Percentiles rank a stretch among this genome's conserved stretches.
These are phyloP conservation scores for Chaetomiaceae sp. DNA, from an alignment of 2,329 filamentous ascomycete genomes.

Conservation along the genomic window DNA sequence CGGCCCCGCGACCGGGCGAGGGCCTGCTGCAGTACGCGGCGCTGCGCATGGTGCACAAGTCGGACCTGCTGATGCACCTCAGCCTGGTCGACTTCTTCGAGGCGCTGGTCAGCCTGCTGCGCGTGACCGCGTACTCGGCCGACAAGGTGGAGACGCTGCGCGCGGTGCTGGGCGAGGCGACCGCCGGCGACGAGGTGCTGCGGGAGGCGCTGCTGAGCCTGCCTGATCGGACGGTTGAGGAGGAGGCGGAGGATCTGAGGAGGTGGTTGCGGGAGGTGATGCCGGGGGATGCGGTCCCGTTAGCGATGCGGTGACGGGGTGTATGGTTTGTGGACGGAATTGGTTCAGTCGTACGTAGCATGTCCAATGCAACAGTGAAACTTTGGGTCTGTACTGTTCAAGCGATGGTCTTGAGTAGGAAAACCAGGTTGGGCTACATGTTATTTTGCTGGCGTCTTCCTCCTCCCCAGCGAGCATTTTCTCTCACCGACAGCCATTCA, in stretches of 20 bases:
- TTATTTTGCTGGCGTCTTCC: too few species aligned
- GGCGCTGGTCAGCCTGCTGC: constrained; percentile 42
- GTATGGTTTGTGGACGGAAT: not conserved
- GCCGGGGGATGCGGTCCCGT: constrained; percentile 22
- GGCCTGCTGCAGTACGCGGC: constrained; percentile 47
- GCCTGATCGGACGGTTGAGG: constrained; percentile 44
- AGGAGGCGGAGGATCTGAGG: constrained; percentile 44
- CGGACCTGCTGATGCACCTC: constrained; percentile 45
- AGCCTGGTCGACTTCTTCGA: constrained; percentile 50
- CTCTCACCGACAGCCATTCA: too few species aligned
- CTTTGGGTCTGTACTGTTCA: too few species aligned
- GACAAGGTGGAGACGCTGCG: constrained; percentile 35
- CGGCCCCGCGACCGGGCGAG: constrained; percentile 25
- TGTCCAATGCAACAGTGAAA: too few species aligned
- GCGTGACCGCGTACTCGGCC: constrained; percentile 29
- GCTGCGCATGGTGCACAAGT: constrained; percentile 44
- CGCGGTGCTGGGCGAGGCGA: constrained; percentile 36
- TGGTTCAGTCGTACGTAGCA: too few species aligned
- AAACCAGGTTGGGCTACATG: too few species aligned
- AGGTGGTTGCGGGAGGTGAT: constrained; percentile 40
- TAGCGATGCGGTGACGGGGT: constrained; percentile 19
- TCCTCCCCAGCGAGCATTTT: too few species aligned
- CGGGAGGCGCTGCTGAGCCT: constrained; percentile 35
- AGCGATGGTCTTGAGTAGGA: too few species aligned
- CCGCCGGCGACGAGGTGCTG: constrained; percentile 34